phyloP scores from a whole-genome alignment of 2,329 filamentous ascomycete genomes.

The Phyllosticta citriasiana region DNA sequence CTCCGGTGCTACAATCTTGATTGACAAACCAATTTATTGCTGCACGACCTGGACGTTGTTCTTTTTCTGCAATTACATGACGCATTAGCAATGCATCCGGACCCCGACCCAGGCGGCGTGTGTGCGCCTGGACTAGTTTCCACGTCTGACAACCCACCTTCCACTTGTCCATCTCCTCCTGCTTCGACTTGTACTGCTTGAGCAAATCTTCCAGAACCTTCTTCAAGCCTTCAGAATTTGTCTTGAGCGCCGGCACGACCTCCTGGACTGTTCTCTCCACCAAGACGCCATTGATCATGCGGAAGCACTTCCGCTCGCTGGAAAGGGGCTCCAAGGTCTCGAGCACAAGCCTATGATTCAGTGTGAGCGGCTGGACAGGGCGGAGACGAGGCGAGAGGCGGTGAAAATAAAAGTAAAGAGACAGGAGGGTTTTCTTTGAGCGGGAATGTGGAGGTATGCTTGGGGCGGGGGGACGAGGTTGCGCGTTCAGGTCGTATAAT shows the following conservation, averaged over 20 bases:
- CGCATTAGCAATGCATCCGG: conserved; percentile 8
- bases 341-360: conserved; percentile 66
- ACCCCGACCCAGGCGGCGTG: background rate
- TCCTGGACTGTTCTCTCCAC: conserved; percentile 91
- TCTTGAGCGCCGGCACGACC: conserved; percentile 81
- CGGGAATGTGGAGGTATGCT: conserved; percentile 14
- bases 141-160: conserved; percentile 56
- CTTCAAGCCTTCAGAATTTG: conserved; percentile 85
- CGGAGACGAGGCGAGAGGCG: conserved; percentile 11
- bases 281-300: conserved; percentile 94
- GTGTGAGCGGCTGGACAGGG: background rate
- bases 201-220: conserved; percentile 90
- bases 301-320: conserved; percentile 88
- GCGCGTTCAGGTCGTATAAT: conserved; percentile 13
- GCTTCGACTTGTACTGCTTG: conserved; percentile 92
- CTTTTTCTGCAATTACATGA: conserved; percentile 55
- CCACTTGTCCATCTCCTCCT: conserved; percentile 94
- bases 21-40: conserved; percentile 40
- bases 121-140: background rate
- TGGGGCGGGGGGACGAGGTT: conserved; percentile 12
- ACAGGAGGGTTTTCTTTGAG: conserved; percentile 4
- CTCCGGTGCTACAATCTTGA: background rate
- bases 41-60: conserved; percentile 82
- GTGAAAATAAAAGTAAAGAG: conserved; percentile 13
- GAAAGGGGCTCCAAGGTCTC: conserved; percentile 80